phyloP scores from a whole-genome alignment of 2,329 filamentous ascomycete species.

The Magnaporthiopsis rhizophila region DNA sequence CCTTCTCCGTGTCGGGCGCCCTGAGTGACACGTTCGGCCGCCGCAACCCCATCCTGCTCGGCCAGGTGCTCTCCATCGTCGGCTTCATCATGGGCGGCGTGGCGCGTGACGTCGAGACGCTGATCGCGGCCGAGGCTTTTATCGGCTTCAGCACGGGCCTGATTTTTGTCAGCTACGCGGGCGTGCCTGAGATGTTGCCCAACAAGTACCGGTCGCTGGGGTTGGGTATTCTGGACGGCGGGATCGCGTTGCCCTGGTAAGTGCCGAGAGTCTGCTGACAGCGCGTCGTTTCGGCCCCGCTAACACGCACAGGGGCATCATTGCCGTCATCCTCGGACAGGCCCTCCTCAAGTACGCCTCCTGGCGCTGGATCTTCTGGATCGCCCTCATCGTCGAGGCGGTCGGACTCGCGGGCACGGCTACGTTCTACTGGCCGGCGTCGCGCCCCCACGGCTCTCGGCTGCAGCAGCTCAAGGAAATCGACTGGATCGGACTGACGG shows the following conservation, averaged over 20 bases:
- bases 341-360: slow-evolving; percentile 19
- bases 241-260: slow-evolving; percentile 3
- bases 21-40: slow-evolving; percentile 18
- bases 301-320: not conserved
- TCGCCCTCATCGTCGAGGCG: slow-evolving; percentile 19
- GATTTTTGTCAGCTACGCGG: slow-evolving; percentile 25
- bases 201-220: slow-evolving; percentile 23
- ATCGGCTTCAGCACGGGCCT: slow-evolving; percentile 25
- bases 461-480: slow-evolving; percentile 16
- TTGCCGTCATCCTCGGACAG: not conserved
- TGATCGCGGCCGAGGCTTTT: slow-evolving; percentile 22
- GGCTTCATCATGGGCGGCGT: slow-evolving; percentile 19
- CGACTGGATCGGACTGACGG: slow-evolving; percentile 9
- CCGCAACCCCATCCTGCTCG: slow-evolving; percentile 13
- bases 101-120: slow-evolving; percentile 16
- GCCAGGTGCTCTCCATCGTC: slow-evolving; percentile 12
- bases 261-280: too few relatives aligned
- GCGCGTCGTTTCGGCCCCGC: too few relatives aligned
- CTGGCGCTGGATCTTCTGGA: slow-evolving; percentile 21
- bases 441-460: slow-evolving; percentile 19
- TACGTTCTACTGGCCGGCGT: slow-evolving; percentile 19
- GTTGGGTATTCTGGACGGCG: slow-evolving; percentile 4
- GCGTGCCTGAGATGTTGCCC: slow-evolving; percentile 24
- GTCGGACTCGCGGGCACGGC: slow-evolving; percentile 17
- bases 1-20: slow-evolving; percentile 16